phyloP scores from a whole-genome alignment of 306 rosid genomes.

The Cucumis melo region DNA sequence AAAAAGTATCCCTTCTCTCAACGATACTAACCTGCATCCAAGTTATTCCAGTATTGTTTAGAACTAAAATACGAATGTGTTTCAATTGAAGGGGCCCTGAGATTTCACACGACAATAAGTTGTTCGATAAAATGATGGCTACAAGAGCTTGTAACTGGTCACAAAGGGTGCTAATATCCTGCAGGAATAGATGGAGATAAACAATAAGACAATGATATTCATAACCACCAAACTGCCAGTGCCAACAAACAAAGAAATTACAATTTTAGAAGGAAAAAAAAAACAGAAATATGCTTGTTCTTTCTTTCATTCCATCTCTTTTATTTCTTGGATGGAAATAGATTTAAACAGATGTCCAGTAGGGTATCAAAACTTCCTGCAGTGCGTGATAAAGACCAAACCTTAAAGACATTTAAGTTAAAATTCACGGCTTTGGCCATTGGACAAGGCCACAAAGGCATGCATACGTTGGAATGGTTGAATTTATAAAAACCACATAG shows the following conservation, averaged over 20 bases:
- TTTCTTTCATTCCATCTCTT: background rate
- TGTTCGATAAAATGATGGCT: slow-evolving; percentile 63
- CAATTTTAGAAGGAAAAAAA: background rate
- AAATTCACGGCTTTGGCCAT: background rate
- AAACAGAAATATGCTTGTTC: background rate
- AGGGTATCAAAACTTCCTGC: background rate
- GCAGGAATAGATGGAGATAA: slow-evolving; percentile 23
- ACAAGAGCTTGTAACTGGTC: slow-evolving; percentile 52
- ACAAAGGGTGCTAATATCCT: slow-evolving; percentile 75
- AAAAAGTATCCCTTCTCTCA: background rate
- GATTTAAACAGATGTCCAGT: background rate
- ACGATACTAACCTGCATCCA: slow-evolving; percentile 54
- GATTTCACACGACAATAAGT: slow-evolving; percentile 40
- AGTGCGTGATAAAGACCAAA: background rate
- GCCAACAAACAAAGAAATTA: background rate
- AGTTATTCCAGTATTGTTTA: slow-evolving; percentile 53
- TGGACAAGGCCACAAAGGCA: background rate
- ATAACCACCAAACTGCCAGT: background rate
- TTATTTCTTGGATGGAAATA: background rate
- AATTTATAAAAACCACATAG: background rate
- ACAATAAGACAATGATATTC: background rate
- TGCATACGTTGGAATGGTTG: background rate
- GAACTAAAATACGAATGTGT: slow-evolving; percentile 49
- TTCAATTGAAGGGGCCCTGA: slow-evolving; percentile 39
- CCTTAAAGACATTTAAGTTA: background rate